Conservation (phyloP, 2,329 filamentous ascomycete genomes). For the Lachnellula hyalina region DNA sequence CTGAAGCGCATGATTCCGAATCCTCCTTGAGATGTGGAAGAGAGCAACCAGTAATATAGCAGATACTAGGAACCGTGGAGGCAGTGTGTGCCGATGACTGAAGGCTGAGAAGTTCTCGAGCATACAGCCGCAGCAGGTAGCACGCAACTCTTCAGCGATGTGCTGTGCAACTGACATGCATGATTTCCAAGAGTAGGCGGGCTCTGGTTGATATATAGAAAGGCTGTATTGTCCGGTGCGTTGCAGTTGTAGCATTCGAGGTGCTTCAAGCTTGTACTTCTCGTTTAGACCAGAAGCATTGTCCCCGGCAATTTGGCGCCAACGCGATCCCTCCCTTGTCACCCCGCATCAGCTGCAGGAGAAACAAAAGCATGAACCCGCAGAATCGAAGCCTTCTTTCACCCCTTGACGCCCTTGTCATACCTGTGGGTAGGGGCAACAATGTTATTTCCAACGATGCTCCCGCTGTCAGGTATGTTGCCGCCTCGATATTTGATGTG, state of each 20-base stretch:
- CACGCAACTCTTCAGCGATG: not conserved
- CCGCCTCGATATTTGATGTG: not conserved
- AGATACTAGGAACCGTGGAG: not conserved
- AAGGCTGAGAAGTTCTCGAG: not conserved
- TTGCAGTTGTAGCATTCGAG: not conserved
- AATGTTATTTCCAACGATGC: not conserved
- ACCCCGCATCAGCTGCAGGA: not conserved
- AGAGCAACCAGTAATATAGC: not conserved
- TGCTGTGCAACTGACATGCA: not conserved
- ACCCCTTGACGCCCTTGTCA: conserved; percentile 1
- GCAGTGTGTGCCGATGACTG: no score
- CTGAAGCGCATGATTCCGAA: not conserved
- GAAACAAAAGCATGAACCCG: not conserved
- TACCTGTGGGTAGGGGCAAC: not conserved
- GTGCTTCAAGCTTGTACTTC: not conserved
- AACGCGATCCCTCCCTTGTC: not conserved
- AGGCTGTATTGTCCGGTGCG: not conserved
- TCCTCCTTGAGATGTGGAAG: not conserved
- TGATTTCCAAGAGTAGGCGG: no score
- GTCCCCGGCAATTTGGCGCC: not conserved
- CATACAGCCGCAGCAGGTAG: not conserved
- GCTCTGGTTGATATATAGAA: not conserved
- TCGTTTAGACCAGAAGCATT: not conserved
- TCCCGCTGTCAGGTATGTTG: not conserved
- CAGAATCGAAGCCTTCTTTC: conserved; percentile 2